Conservation (phyloP, 2,329 filamentous ascomycete genomes). For the Aspergillus ruber region DNA sequence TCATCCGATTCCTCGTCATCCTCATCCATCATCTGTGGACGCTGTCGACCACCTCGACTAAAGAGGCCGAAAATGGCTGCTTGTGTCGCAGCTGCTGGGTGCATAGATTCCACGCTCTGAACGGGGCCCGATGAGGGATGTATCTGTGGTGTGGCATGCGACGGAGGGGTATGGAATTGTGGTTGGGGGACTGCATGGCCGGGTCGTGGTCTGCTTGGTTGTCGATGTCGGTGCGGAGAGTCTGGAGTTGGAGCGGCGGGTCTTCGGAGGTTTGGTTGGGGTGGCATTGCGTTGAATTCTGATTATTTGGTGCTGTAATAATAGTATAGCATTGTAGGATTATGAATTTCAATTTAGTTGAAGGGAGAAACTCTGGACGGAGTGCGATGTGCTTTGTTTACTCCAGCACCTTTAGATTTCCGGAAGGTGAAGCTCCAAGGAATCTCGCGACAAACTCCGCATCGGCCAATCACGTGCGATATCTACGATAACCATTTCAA, state of each 20-base stretch:
- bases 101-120: conserved; percentile 14
- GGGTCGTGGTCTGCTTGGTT: conserved; percentile 4
- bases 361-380: not conserved
- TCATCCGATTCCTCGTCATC: conserved; percentile 10
- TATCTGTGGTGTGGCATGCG: conserved; percentile 21
- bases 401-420: not conserved
- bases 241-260: conserved; percentile 5
- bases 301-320: not conserved
- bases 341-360: not conserved
- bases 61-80: conserved; percentile 18
- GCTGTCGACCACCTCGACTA: conserved; percentile 9
- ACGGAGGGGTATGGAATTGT: conserved; percentile 29
- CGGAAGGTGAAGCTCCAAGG: not conserved
- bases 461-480: not conserved
- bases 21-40: conserved; percentile 7
- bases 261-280: conserved; percentile 13
- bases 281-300: conserved; percentile 13
- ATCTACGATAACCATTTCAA: not conserved
- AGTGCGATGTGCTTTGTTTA: not conserved
- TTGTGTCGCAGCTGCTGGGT: conserved; percentile 15
- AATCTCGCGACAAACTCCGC: not conserved
- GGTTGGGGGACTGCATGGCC: conserved; percentile 9
- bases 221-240: conserved; percentile 8
- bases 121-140: conserved; percentile 22
- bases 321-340: not conserved